Base-by-base conservation (phyloP, 257 asterid species). In the Penstemon barbatus region DNA sequence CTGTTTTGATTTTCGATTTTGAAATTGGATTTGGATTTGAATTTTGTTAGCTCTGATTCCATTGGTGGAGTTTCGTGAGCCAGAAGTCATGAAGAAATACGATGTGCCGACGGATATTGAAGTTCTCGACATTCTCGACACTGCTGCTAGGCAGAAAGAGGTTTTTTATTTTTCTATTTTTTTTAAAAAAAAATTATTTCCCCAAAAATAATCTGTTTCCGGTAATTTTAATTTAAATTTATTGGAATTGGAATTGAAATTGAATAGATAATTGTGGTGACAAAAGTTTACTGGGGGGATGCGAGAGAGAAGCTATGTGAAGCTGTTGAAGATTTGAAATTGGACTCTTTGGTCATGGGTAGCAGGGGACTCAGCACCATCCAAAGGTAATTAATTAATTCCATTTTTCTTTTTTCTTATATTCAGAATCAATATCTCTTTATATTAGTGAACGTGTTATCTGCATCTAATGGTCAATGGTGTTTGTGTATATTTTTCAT, bases 141-240 rank as follows among this genome's bases (percentile, higher is more conserved):
- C 97, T 45, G 91, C 86, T 51, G 5, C 84, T 3, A 82, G 96
- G 74, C 97, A 91, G 83, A 92, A 90, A 77, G 92, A 93, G 97
- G 98, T 92, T 37, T 19, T 4, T 51, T 11, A 10, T 53, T 8
- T 13, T 45, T 11, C 18, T 1, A 49, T 61, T n/a, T 19, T 41
- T 53, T 1, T 3, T 18, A 7, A 36, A 12, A 0, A 4, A n/a
- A 6, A 41, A 41, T 10, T 4, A 12, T 1, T 40, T 60, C 4
- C 4, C 42, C 9, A 7, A 33, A 10, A 25, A 25, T 25, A 25
- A 25, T 25, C 33, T 25, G 33, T 25, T 25, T 25, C 33, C 33
- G 33, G 57, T 52, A 6, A 52, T 52, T 52, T 6, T 12, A 36
- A 52, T 11, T 52, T 43, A 36, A 13, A 61, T 41, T 45, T 2